Percentiles rank a stretch among this genome's conserved stretches.
These are phyloP conservation scores for Bruguiera gymnorhiza DNA, from an alignment of 345 rosid species.

Conservation along the genomic window DNA sequence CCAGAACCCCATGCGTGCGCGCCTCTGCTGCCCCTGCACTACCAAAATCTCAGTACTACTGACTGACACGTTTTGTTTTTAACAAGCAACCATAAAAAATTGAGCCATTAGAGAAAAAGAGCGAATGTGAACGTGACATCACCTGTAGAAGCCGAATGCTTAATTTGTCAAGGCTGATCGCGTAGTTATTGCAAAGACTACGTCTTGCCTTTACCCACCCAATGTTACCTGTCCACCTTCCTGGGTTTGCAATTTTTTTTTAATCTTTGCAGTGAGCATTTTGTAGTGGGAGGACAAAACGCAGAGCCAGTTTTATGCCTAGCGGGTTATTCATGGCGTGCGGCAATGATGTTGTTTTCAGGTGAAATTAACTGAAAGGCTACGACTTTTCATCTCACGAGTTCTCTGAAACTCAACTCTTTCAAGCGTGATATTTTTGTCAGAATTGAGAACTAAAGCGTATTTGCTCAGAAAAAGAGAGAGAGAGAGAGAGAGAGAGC, in stretches of 20 bases:
- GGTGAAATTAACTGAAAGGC: conserved; percentile 6
- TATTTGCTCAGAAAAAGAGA: too few species aligned
- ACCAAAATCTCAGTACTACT: neutral
- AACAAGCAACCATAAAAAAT: conserved; percentile 26
- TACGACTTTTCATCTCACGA: neutral
- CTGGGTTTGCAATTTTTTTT: too few species aligned
- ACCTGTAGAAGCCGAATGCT: conserved; percentile 24
- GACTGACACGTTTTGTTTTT: conserved; percentile 25
- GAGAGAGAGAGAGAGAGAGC: too few species aligned
- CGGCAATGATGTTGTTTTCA: conserved; percentile 2
- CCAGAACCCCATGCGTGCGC: conserved; percentile 9
- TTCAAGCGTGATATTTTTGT: conserved; percentile 23
- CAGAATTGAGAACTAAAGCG: conserved; percentile 7
- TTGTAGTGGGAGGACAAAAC: too few species aligned
- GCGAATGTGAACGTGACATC: conserved; percentile 23
- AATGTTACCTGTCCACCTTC: neutral
- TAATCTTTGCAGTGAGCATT: too few species aligned
- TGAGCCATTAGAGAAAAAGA: neutral
- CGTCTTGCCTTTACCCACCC: neutral
- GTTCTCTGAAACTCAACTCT: neutral
- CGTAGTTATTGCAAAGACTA: neutral
- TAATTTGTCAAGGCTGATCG: conserved; percentile 16
- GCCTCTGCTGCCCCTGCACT: too few species aligned
- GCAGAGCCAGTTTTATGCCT: too few species aligned
- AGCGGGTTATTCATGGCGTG: neutral